Percentiles rank a stretch among this genome's conserved stretches.
phyloP scores from a whole-genome alignment of 192 early-diverging fungal species.

The Lobulomyces angularis region DNA sequence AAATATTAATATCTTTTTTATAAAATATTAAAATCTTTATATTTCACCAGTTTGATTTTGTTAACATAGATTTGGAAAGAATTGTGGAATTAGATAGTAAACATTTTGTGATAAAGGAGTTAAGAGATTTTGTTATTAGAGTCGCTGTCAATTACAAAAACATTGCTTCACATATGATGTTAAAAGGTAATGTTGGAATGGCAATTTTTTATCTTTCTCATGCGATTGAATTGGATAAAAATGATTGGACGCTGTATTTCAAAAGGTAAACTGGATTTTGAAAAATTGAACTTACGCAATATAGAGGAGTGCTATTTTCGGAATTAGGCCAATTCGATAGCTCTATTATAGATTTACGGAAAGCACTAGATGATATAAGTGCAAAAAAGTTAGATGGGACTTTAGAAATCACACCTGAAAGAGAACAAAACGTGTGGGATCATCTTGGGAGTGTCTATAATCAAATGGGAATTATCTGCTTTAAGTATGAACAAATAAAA shows the following conservation, averaged over 20 bases:
- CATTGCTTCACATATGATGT: constrained; percentile 27
- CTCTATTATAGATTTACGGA: constrained; percentile 25
- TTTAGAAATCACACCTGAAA: too few relatives aligned
- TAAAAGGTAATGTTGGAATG: constrained; percentile 12
- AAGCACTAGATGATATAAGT: constrained; percentile 12
- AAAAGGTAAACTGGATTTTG: constrained; percentile 13
- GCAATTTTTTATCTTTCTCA: constrained; percentile 32
- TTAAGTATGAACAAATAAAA: constrained; percentile 10
- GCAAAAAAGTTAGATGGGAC: too few relatives aligned
- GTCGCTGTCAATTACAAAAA: constrained; percentile 31
- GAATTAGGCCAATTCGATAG: constrained; percentile 29
- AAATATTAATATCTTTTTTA: too few relatives aligned
- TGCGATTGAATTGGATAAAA: constrained; percentile 32
- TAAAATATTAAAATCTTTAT: background rate
- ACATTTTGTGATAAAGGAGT: constrained; percentile 26
- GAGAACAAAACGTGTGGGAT: constrained; percentile 20
- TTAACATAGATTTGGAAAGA: constrained; percentile 22
- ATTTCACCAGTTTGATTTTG: constrained; percentile 14
- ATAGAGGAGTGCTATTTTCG: constrained; percentile 26
- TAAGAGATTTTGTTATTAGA: constrained; percentile 19
- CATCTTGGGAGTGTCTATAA: constrained; percentile 31
- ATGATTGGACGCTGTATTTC: constrained; percentile 26
- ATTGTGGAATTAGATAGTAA: constrained; percentile 12
- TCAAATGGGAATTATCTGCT: constrained; percentile 18
- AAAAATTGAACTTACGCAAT: background rate